Evolutionary conservation across 2,329 filamentous ascomycete genomes (phyloP).

Genomic region (Sporothrix phasma): DNA sequence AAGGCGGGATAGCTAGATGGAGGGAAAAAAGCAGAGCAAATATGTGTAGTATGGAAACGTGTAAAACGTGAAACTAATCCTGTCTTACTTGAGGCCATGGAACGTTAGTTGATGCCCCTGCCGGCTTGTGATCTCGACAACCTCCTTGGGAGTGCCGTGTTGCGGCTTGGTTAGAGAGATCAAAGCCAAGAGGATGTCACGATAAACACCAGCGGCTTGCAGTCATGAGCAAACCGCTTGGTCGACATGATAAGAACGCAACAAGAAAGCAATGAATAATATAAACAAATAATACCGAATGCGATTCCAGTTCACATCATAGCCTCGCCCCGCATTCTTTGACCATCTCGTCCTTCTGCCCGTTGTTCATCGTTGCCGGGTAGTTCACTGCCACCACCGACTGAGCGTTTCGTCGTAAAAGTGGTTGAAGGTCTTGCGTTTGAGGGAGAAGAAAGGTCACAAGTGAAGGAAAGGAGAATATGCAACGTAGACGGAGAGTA

Average conservation of each 20-base stretch:
- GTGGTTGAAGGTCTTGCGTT: background rate
- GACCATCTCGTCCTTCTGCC: constrained; percentile 22
- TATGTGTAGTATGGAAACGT: background rate
- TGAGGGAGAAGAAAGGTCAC: background rate
- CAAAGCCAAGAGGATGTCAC: constrained; percentile 35
- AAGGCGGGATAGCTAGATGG: background rate
- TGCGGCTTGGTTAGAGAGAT: constrained; percentile 29
- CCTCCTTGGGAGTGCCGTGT: constrained; percentile 23
- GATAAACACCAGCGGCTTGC: constrained; percentile 32
- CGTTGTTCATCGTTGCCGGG: constrained; percentile 16
- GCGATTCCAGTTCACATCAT: constrained; percentile 27
- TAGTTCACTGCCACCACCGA: constrained; percentile 20
- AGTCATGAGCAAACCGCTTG: constrained; percentile 23
- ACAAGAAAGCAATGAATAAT: background rate
- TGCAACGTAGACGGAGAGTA: background rate
- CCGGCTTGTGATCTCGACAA: constrained; percentile 21
- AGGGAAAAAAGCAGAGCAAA: too few species aligned
- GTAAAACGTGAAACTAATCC: background rate
- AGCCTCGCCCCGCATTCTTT: constrained; percentile 21
- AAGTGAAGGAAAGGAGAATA: background rate
- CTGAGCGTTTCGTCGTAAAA: background rate
- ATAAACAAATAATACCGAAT: constrained; percentile 25
- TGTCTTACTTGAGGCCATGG: constrained; percentile 15
- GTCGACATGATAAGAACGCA: background rate
- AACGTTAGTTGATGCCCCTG: constrained; percentile 23